Base-by-base conservation (phyloP, 495 filamentous ascomycete species). In the Aspergillus baeticus region DNA sequence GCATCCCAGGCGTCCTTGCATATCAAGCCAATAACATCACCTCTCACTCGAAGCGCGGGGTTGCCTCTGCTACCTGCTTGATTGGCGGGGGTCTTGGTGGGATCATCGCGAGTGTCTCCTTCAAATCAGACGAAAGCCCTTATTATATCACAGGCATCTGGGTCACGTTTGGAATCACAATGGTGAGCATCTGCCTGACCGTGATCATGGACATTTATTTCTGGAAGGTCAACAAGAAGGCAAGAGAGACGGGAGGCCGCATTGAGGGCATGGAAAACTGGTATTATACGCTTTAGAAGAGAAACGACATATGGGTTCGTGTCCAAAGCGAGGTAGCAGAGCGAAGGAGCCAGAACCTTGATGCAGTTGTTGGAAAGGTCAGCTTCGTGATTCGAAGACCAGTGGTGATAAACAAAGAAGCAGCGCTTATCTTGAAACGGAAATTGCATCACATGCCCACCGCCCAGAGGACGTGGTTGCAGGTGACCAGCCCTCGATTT, bases 21-120 rank as follows among this genome's bases (percentile, higher is more conserved):
- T 60, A 31, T 31, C 57, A 60, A 38, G 57, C 51, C 3, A 60
- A 60, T 43, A 60, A 60, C 33, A 60, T 60, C 52, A 51, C 38
- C 5, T 51, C 51, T 7, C 51, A 54, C 13, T 60, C 57, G 21
- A 60, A 60, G 38, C 51, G 51, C 6, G 45, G 42, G 1, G 52
- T 60, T 13, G 57, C 57, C 15, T 55, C 57, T 11, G 57, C 57
- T 10, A 60, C 57, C 15, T 60, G 57, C 35, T 38, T 60, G 51
- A 55, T 60, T 39, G 51, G 57, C 11, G 57, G 51, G 0, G 57
- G 57, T 10, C 23, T 60, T 11, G 57, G 57, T 38, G 57, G 57
- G 5, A 60, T 60, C 15, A 51, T 60, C 20, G 57, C 57, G 7
- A 55, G 57, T 26, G 57, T 60, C 11, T 22, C 57, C 1, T 60